phyloP scores from a whole-genome alignment of 2,329 filamentous ascomycete genomes.

The Ophiostoma populinum region DNA sequence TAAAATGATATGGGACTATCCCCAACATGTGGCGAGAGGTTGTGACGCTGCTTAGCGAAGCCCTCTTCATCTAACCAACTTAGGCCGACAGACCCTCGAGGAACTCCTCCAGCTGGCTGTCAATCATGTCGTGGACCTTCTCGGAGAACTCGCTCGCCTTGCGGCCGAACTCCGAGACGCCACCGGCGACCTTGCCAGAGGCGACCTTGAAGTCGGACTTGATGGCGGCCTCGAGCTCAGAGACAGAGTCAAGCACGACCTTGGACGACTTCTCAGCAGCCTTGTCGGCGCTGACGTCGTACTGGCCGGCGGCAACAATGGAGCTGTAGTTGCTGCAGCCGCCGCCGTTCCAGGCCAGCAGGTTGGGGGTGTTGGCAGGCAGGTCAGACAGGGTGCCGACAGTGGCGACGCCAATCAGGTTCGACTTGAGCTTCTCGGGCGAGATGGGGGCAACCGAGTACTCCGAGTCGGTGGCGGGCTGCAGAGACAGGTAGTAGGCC shows the following conservation, averaged over 20 bases:
- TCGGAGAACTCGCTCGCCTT: constrained; percentile 45
- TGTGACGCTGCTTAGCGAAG: no score
- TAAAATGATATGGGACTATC: no score
- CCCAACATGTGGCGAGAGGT: no score
- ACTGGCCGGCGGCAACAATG: constrained; percentile 59
- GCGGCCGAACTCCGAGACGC: constrained; percentile 31
- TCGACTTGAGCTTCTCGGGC: constrained; percentile 84
- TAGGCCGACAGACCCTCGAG: constrained; percentile 31
- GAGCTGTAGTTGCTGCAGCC: constrained; percentile 79
- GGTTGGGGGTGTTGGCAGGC: constrained; percentile 73
- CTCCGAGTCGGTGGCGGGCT: constrained; percentile 76
- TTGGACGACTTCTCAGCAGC: constrained; percentile 19
- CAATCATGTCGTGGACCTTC: constrained; percentile 45
- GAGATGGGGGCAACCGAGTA: constrained; percentile 81
- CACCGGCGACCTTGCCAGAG: constrained; percentile 38
- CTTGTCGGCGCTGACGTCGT: constrained; percentile 25
- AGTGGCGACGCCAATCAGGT: constrained; percentile 71
- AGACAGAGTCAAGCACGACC: constrained; percentile 26
- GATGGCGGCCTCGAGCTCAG: constrained; percentile 43
- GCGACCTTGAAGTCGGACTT: constrained; percentile 43
- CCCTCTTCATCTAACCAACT: no score
- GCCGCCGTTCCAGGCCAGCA: constrained; percentile 98
- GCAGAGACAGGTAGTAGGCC: constrained; percentile 94
- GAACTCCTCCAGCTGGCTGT: constrained; percentile 43
- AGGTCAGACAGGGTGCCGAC: constrained; percentile 63